These are phyloP conservation scores for Bruguiera parviflora DNA, from an alignment of 345 rosid species.

Conservation along the genomic window DNA sequence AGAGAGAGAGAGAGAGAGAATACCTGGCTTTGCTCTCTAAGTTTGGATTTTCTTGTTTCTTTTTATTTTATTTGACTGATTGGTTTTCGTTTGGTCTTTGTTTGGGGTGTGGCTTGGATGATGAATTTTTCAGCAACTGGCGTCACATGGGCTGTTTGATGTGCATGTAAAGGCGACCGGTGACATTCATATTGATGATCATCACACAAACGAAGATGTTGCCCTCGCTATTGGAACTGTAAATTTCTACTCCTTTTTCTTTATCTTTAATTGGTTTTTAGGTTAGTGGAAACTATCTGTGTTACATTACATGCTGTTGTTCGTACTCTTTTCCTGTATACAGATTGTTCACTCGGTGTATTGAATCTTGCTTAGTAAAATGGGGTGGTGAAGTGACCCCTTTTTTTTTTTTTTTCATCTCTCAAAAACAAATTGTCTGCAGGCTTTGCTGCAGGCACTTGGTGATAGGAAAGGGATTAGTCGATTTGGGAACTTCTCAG, in stretches of 20 bases:
- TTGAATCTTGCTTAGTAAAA: no score
- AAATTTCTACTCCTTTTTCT: background rate
- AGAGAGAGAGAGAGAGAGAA: no score
- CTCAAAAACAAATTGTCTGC: conserved; percentile 2
- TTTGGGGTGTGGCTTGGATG: background rate
- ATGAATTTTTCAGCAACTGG: conserved; percentile 61
- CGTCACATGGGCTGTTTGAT: conserved; percentile 89
- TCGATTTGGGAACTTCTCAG: conserved; percentile 89
- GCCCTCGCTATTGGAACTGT: conserved; percentile 95
- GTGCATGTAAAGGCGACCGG: conserved; percentile 88
- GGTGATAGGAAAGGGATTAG: conserved; percentile 90
- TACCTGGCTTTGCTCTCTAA: no score
- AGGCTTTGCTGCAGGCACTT: conserved; percentile 85
- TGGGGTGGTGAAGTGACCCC: no score
- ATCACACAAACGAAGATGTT: conserved; percentile 89
- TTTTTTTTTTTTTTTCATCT: no score
- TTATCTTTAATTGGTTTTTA: background rate
- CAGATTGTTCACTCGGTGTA: no score
- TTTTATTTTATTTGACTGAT: background rate
- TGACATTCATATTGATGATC: conserved; percentile 88
- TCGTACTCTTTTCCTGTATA: no score
- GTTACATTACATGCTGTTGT: no score
- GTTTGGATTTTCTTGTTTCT: background rate
- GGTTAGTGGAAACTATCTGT: background rate
- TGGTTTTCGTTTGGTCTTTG: background rate